A percentile compares a stretch with the other conserved stretches of the same genome.
These are phyloP conservation scores for Trichoderma sp. DNA, from an alignment of 2,329 filamentous ascomycete species.

Conservation along the genomic window DNA sequence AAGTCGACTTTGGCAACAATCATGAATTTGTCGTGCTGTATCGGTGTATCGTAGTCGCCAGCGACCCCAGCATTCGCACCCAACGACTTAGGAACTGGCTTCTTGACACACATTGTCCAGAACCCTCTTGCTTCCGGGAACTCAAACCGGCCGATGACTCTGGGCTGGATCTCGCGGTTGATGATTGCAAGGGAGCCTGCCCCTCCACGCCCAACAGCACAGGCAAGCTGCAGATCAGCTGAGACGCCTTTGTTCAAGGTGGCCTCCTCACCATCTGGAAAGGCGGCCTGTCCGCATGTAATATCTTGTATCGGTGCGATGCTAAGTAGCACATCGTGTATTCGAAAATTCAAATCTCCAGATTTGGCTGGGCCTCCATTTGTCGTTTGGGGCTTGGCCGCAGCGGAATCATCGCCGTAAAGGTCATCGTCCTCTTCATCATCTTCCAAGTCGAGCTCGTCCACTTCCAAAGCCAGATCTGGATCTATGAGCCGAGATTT, in stretches of 20 bases:
- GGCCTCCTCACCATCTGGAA: slow-evolving; percentile 45
- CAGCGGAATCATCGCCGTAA: slow-evolving; percentile 62
- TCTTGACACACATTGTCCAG: slow-evolving; percentile 76
- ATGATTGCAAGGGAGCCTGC: slow-evolving; percentile 71
- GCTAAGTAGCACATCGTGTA: slow-evolving; percentile 74
- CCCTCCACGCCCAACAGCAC: slow-evolving; percentile 60
- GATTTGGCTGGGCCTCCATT: slow-evolving; percentile 44
- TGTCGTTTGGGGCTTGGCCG: slow-evolving; percentile 47
- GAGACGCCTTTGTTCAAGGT: slow-evolving; percentile 44
- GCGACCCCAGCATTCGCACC: slow-evolving; percentile 48
- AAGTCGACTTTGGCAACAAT: slow-evolving; percentile 72
- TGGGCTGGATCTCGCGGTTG: slow-evolving; percentile 73
- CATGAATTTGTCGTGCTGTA: slow-evolving; percentile 73
- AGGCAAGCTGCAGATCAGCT: slow-evolving; percentile 58
- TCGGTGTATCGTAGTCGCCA: slow-evolving; percentile 56
- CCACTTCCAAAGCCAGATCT: slow-evolving; percentile 47
- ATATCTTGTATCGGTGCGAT: slow-evolving; percentile 77
- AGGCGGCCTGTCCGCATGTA: slow-evolving; percentile 60
- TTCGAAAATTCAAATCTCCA: slow-evolving; percentile 67
- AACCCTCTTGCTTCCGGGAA: slow-evolving; percentile 71
- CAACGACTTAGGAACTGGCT: slow-evolving; percentile 60
- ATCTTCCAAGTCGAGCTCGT: slow-evolving; percentile 54
- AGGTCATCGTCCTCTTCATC: slow-evolving; percentile 63
- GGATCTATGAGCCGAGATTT: slow-evolving; percentile 59
- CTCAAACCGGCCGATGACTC: slow-evolving; percentile 65